A percentile compares a stretch with the other conserved stretches of the same genome.
Conservation (phyloP, 2,329 filamentous ascomycete species). For the Cercospora zeae-maydis region DNA sequence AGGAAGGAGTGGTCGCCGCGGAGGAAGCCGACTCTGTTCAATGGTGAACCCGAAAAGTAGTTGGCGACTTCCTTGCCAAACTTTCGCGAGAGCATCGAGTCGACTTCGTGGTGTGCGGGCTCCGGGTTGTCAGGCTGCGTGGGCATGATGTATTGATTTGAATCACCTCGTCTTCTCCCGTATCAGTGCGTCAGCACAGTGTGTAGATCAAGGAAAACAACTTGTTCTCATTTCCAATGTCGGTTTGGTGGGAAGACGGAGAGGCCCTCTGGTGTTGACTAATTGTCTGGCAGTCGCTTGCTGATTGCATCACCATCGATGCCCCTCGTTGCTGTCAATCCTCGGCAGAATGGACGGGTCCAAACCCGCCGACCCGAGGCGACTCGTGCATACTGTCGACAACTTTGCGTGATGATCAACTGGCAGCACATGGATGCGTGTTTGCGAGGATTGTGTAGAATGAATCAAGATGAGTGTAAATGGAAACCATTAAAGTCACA, state of each 20-base stretch:
- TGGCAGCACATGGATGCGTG: background rate
- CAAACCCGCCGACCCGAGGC: background rate
- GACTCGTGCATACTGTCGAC: background rate
- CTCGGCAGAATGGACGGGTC: background rate
- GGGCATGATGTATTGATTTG: conserved; percentile 9
- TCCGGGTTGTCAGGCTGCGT: conserved; percentile 50
- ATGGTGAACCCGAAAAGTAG: conserved; percentile 73
- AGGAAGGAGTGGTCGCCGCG: conserved; percentile 69
- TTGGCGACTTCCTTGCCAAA: conserved; percentile 79
- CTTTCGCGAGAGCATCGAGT: conserved; percentile 69
- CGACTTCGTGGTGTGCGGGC: conserved; percentile 56
- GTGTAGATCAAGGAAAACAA: too few species aligned
- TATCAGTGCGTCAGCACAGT: background rate
- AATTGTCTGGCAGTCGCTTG: background rate
- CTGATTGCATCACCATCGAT: conserved; percentile 6
- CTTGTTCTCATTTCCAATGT: background rate
- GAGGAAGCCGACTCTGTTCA: conserved; percentile 78
- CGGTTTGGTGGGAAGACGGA: background rate
- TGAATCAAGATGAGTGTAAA: background rate
- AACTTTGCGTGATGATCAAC: background rate
- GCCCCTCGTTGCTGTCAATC: conserved; percentile 1
- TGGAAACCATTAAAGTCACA: background rate
- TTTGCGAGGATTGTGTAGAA: too few species aligned
- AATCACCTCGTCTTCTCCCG: background rate
- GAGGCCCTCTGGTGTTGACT: background rate